Conservation (phyloP, 129 eudicot genomes). For the Artemisia argyi region DNA sequence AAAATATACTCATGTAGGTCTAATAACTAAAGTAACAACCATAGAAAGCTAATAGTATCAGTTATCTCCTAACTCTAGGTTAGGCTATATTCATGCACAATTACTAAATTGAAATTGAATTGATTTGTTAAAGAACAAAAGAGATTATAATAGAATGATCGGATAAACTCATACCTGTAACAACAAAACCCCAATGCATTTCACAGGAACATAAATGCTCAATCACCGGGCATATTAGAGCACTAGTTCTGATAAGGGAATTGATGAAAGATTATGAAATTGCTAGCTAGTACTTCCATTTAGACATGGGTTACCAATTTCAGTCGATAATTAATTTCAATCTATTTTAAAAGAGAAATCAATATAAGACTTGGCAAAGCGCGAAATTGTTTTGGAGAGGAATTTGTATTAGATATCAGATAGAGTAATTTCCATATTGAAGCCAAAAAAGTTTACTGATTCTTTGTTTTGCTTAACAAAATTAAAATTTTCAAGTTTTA, state of each 20-base stretch:
- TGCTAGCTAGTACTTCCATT: background rate
- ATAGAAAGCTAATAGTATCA: too few species aligned
- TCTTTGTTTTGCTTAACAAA: too few species aligned
- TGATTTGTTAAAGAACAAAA: background rate
- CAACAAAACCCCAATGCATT: background rate
- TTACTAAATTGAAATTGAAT: background rate
- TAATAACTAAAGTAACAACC: too few species aligned
- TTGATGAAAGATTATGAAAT: too few species aligned
- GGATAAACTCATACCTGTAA: background rate
- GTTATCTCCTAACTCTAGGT: too few species aligned
- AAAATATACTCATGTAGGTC: too few species aligned
- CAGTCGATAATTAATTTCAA: background rate
- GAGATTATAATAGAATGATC: background rate
- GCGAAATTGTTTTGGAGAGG: background rate
- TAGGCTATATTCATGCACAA: too few species aligned
- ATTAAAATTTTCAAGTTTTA: too few species aligned
- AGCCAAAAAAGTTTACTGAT: too few species aligned
- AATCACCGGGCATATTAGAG: background rate
- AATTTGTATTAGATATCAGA: background rate
- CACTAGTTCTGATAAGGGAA: background rate
- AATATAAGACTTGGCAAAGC: background rate
- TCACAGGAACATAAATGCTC: background rate
- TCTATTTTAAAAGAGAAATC: background rate
- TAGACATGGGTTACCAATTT: background rate
- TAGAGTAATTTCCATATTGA: background rate